phyloP scores from a whole-genome alignment of 2,329 filamentous ascomycete genomes.

The Neofusicoccum ribis region DNA sequence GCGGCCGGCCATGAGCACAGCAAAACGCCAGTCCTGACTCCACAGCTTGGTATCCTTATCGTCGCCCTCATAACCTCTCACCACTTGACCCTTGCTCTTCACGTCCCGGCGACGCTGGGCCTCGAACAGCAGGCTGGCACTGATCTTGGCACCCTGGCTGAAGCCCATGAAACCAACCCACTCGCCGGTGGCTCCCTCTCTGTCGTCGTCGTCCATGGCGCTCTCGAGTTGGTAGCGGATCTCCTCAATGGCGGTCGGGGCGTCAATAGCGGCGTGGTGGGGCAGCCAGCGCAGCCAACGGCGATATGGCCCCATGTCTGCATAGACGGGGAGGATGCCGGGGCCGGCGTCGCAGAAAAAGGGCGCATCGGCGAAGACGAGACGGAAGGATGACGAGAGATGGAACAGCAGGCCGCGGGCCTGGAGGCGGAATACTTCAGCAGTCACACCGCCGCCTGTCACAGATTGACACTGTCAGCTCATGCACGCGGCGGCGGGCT shows the following conservation, averaged over 20 bases:
- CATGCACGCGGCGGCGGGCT: too few relatives aligned
- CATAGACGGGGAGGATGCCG: slow-evolving; percentile 65
- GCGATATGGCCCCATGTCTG: slow-evolving; percentile 64
- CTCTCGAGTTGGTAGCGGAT: slow-evolving; percentile 47
- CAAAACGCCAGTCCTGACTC: slow-evolving; percentile 56
- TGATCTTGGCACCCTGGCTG: slow-evolving; percentile 51
- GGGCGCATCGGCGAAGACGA: slow-evolving; percentile 72
- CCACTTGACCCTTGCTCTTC: slow-evolving; percentile 27
- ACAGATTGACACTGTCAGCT: neutral
- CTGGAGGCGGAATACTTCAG: slow-evolving; percentile 67
- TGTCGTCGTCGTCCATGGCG: slow-evolving; percentile 48
- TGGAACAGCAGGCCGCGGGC: slow-evolving; percentile 57
- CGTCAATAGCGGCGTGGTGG: slow-evolving; percentile 56
- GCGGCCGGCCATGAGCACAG: slow-evolving; percentile 62
- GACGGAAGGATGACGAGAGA: slow-evolving; percentile 62
- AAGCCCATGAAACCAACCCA: slow-evolving; percentile 55
- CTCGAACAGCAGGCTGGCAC: slow-evolving; percentile 49
- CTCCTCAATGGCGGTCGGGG: slow-evolving; percentile 49
- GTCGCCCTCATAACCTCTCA: slow-evolving; percentile 5
- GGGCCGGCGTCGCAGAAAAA: slow-evolving; percentile 63
- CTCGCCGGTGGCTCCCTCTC: slow-evolving; percentile 40
- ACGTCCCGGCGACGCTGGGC: slow-evolving; percentile 57
- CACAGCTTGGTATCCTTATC: slow-evolving; percentile 28
- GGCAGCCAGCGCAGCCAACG: slow-evolving; percentile 65
- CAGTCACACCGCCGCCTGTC: slow-evolving; percentile 67